phyloP scores from a whole-genome alignment of 768 basidiomycete genomes.

The Trichaptum fuscoviolaceum region DNA sequence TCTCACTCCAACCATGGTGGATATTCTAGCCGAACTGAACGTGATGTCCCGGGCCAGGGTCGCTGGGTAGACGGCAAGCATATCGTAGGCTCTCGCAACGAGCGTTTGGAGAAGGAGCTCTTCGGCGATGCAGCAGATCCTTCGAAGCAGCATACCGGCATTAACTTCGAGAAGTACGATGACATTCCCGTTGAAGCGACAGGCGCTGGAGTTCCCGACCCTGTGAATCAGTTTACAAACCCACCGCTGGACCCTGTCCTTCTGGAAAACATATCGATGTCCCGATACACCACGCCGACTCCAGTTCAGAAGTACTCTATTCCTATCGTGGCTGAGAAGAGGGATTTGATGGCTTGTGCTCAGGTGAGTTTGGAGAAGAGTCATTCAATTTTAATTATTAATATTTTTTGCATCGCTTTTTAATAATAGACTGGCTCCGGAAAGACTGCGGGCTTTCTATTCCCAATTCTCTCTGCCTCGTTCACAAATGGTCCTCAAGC shows the following conservation, averaged over 20 bases:
- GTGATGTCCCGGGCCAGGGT: constrained; percentile 60
- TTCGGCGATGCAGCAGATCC: constrained; percentile 86
- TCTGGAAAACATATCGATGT: constrained; percentile 89
- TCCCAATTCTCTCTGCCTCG: constrained; percentile 95
- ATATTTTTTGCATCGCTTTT: constrained; percentile 12
- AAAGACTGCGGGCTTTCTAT: constrained; percentile 98
- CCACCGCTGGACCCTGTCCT: constrained; percentile 91
- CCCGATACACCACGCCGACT: constrained; percentile 92
- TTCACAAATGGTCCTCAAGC: constrained; percentile 80
- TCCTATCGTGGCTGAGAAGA: constrained; percentile 87
- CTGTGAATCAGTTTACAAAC: constrained; percentile 78
- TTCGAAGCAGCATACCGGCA: constrained; percentile 89
- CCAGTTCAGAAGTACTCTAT: constrained; percentile 99
- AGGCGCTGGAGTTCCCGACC: constrained; percentile 94
- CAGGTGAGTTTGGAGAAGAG: constrained; percentile 46
- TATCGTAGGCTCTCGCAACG: constrained; percentile 75
- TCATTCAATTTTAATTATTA: background rate
- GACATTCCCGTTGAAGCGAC: constrained; percentile 99
- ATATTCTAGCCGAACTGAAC: constrained; percentile 14
- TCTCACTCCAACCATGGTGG: constrained; percentile 18
- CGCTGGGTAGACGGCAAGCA: constrained; percentile 89
- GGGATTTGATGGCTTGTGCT: constrained; percentile 94
- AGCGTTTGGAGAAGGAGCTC: constrained; percentile 91
- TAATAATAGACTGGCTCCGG: constrained; percentile 91
- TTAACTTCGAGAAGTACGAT: constrained; percentile 99